Conservation (phyloP, 1,284 basidiomycete genomes). For the Apiotrichum siamense region DNA sequence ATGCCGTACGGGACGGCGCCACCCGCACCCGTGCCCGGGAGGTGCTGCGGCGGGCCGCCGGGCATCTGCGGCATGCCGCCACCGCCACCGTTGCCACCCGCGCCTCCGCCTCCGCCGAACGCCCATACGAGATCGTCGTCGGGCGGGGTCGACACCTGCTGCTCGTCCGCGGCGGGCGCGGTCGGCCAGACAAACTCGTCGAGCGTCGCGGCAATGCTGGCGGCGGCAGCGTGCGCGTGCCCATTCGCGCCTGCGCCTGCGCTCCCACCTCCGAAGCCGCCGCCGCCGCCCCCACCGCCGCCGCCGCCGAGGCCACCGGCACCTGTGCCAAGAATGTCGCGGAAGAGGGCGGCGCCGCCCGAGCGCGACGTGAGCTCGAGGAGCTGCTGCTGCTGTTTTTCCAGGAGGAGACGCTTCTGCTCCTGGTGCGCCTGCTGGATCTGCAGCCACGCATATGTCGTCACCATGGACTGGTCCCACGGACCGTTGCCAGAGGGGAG, state of each 20-base stretch:
- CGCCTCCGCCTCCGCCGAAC: constrained; percentile 1
- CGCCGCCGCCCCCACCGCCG: background rate
- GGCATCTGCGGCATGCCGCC: background rate
- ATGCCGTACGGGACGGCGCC: background rate
- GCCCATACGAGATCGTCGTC: constrained; percentile 21
- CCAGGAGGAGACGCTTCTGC: constrained; percentile 37
- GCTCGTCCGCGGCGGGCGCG: background rate
- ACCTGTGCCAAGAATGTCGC: constrained; percentile 14
- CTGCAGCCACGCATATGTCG: constrained; percentile 43
- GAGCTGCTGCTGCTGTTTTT: constrained; percentile 40
- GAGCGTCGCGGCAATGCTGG: background rate
- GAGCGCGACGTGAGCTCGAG: constrained; percentile 24
- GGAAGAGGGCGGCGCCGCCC: constrained; percentile 6
- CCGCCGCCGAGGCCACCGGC: background rate
- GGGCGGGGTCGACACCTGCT: constrained; percentile 9
- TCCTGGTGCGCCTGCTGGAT: constrained; percentile 44
- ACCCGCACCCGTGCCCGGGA: too few species aligned
- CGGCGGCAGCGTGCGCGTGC: background rate
- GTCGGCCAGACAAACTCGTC: constrained; percentile 21
- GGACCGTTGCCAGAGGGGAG: constrained; percentile 9
- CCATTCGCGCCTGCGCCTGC: background rate
- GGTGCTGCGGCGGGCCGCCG: background rate
- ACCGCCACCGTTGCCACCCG: background rate
- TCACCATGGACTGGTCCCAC: constrained; percentile 34
- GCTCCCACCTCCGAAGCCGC: background rate